Evolutionary conservation across 139 green algal genomes (phyloP).

Genomic region (Coelastrella sp.): DNA sequence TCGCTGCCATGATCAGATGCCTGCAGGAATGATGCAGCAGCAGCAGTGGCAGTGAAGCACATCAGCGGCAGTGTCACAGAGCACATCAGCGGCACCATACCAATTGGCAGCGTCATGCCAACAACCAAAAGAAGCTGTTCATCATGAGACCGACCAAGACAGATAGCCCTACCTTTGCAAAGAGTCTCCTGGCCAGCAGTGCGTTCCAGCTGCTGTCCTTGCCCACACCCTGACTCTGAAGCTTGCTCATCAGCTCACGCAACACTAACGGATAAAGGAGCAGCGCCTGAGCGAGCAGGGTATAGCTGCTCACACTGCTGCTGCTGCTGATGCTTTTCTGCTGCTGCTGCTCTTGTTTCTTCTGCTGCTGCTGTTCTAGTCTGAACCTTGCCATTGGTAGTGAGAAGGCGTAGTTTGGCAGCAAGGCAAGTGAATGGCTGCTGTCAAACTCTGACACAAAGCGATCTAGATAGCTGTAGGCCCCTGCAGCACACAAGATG

Average conservation of each 20-base stretch:
- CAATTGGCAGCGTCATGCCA: not conserved
- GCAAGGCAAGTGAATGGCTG: slow-evolving; percentile 66
- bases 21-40: not conserved
- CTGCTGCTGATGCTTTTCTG: slow-evolving; percentile 23
- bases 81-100: not conserved
- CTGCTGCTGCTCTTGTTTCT: slow-evolving; percentile 30
- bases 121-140: too few relatives aligned
- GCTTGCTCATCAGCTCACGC: slow-evolving; percentile 62
- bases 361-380: slow-evolving; percentile 52
- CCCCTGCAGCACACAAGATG: slow-evolving; percentile 30
- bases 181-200: slow-evolving; percentile 69
- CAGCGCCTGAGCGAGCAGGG: slow-evolving; percentile 73
- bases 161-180: not conserved
- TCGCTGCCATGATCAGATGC: slow-evolving; percentile 67
- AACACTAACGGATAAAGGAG: slow-evolving; percentile 86
- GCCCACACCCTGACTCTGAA: slow-evolving; percentile 76
- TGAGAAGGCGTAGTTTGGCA: slow-evolving; percentile 88
- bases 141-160: too few relatives aligned
- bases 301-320: slow-evolving; percentile 17
- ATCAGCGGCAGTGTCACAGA: not conserved
- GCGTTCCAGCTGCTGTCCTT: slow-evolving; percentile 64
- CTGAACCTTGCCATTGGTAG: slow-evolving; percentile 72
- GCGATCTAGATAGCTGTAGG: slow-evolving; percentile 68
- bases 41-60: not conserved
- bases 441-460: slow-evolving; percentile 68